Conservation (phyloP, 768 basidiomycete species). For the Leccinum longicurvipes region DNA sequence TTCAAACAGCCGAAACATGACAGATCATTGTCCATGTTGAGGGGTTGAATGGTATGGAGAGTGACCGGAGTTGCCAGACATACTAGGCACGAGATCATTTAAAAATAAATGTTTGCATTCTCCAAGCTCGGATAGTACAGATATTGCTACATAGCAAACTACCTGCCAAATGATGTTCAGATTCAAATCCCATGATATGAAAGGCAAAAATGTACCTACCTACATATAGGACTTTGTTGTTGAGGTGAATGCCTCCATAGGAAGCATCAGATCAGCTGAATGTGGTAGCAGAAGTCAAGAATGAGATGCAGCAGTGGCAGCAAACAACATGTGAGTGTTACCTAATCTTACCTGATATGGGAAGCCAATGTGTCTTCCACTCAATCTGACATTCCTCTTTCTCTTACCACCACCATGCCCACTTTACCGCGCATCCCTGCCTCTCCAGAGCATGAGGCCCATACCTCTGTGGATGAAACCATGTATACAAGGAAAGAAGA, state of each 20-base stretch:
- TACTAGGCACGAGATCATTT: neutral
- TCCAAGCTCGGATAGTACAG: neutral
- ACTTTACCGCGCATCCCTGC: neutral
- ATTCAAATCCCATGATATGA: no score
- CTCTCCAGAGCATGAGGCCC: neutral
- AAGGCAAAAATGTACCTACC: no score
- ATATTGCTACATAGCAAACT: no score
- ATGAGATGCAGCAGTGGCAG: neutral
- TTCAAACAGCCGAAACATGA: neutral
- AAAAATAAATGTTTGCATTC: neutral
- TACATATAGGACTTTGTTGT: no score
- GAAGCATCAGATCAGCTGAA: no score
- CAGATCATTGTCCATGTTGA: neutral
- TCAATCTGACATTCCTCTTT: neutral
- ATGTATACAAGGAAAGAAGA: no score
- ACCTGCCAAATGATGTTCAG: no score
- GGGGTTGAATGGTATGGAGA: neutral
- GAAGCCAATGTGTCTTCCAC: no score
- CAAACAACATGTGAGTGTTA: neutral
- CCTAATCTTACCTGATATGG: neutral
- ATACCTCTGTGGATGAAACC: no score
- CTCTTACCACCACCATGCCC: neutral
- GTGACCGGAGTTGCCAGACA: neutral
- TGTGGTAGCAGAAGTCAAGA: no score
- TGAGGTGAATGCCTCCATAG: no score